Base-by-base conservation (phyloP, 805 yeast species). In the Barnettozyma sucrosica region DNA sequence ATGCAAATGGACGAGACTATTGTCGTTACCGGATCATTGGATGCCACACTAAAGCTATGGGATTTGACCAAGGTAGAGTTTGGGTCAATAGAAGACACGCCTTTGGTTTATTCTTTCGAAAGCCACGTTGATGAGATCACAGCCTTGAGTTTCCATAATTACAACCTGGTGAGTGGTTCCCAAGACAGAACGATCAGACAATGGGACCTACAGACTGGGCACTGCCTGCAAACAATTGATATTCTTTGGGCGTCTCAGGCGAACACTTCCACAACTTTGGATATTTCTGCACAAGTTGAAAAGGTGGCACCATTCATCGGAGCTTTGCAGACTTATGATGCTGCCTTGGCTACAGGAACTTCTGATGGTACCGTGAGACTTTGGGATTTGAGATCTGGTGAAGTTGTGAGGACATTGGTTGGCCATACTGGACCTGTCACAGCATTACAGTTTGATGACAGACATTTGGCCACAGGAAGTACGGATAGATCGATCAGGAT, bases 341-440 rank as follows among this genome's bases (percentile, higher is more conserved):
- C 88, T 0, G 92, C 90, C 0, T 66, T 85, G 53, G 92, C 92
- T 0, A 79, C 89, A 0, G 93, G 92, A 44, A 81, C 89, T 0
- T 79, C 79, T 16, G 92, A 85, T 63, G 92, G 92, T 1, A 62
- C 80, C 7, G 88, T 85, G 2, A 66, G 93, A 45, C 66, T 85
- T 20, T 85, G 92, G 90, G 93, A 85, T 65, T 63, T 85, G 51
- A 71, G 93, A 56, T 70, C 79, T 21, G 89, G 89, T 4, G 83
- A 79, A 52, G 81, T 81, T 16, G 78, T 80, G 39, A 66, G 84
- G 51, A 70, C 80, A 11, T 62, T 83, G 19, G 66, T 74, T 33
- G 90, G 92, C 0, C 90, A 84, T 59, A 80, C 86, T 3, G 83
- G 80, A 1, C 77, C 89, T 2, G 78, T 85, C 9, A 78, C 89